These are phyloP conservation scores for Acer negundo DNA, from an alignment of 345 rosid species.

Conservation along the genomic window DNA sequence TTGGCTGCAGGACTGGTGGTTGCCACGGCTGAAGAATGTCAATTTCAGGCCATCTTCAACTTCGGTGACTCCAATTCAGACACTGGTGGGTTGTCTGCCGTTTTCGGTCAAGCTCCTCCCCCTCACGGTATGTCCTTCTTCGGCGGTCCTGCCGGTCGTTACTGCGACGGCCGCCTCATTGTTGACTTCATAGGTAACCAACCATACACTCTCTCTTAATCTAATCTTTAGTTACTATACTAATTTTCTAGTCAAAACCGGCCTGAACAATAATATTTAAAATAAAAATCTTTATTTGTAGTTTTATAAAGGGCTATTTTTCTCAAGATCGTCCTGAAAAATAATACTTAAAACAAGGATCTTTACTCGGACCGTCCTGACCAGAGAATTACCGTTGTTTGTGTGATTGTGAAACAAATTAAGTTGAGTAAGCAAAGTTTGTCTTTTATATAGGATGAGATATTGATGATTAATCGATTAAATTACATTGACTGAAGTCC, in stretches of 20 bases:
- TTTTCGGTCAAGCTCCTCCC: constrained; percentile 70
- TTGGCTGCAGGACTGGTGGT: neutral
- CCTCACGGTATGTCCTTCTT: constrained; percentile 75
- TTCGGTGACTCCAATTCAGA: constrained; percentile 96
- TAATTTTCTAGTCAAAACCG: too few species aligned
- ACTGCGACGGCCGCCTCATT: constrained; percentile 85
- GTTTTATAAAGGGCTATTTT: too few species aligned
- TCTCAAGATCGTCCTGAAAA: too few species aligned
- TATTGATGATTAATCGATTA: neutral
- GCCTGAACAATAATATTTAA: too few species aligned
- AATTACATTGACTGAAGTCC: neutral
- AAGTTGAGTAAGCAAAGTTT: neutral
- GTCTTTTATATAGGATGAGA: neutral
- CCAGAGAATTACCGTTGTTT: too few species aligned
- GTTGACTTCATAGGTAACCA: constrained; percentile 78
- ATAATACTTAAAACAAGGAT: too few species aligned
- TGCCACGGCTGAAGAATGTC: constrained; percentile 27
- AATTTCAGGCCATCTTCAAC: constrained; percentile 81
- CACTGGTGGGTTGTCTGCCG: constrained; percentile 88
- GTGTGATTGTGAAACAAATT: neutral
- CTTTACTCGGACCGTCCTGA: too few species aligned
- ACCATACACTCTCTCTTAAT: neutral
- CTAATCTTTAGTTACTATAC: too few species aligned
- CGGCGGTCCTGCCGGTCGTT: constrained; percentile 77
- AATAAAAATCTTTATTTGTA: too few species aligned